Evolutionary conservation across 108 stramenopile species (phyloP).

Genomic region (Nitzschia sp.): DNA sequence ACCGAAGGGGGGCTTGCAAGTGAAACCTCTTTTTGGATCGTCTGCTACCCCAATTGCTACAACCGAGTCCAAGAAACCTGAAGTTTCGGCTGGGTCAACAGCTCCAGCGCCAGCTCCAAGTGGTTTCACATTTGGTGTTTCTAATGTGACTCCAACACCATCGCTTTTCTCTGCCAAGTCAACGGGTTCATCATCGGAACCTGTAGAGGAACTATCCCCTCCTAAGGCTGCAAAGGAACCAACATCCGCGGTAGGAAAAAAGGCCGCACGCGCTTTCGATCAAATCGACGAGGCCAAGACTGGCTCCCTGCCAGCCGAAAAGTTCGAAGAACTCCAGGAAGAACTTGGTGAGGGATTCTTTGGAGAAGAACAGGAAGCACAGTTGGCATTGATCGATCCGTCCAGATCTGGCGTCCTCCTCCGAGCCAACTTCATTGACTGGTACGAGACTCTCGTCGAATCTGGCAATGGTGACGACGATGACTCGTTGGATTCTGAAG

Average conservation of each 20-base stretch:
- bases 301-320: constrained; percentile 42
- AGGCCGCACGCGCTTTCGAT: constrained; percentile 38
- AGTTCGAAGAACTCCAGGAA: constrained; percentile 68
- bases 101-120: constrained; percentile 2
- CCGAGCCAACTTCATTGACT: constrained; percentile 54
- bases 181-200: too few species aligned
- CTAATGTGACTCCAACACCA: background rate
- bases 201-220: too few species aligned
- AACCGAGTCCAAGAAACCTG: background rate
- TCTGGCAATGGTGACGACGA: constrained; percentile 42
- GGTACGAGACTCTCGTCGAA: constrained; percentile 63
- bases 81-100: background rate
- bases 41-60: background rate
- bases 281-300: constrained; percentile 40
- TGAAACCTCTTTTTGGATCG: constrained; percentile 25
- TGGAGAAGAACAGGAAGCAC: constrained; percentile 75
- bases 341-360: constrained; percentile 83
- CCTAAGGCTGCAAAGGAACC: background rate
- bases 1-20: background rate
- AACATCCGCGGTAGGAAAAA: constrained; percentile 12
- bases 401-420: constrained; percentile 43
- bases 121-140: constrained; percentile 40
- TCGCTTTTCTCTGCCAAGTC: too few species aligned
- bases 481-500: constrained; percentile 48
- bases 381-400: constrained; percentile 59